Percentiles rank a stretch among this genome's conserved stretches.
Evolutionary conservation across 306 rosid species (phyloP).

Genomic region (Citrullus amarus): DNA sequence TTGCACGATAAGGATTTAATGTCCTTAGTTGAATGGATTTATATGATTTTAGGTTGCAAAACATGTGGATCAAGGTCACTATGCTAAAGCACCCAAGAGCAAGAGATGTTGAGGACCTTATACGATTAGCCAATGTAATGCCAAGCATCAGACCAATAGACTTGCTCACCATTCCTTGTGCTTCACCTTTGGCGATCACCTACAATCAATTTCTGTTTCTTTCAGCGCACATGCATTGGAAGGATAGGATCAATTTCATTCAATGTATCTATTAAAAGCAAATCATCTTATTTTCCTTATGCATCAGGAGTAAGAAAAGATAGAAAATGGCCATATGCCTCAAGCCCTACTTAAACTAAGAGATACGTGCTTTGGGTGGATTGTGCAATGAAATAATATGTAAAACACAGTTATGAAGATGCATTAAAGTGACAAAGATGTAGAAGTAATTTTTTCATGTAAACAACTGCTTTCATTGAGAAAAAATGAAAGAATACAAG

Average conservation of each 20-base stretch:
- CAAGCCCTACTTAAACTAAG: background rate
- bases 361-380: background rate
- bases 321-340: background rate
- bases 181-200: constrained; percentile 99
- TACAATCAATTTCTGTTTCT: constrained; percentile 14
- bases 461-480: too few relatives aligned
- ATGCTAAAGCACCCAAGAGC: constrained; percentile 65
- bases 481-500: too few relatives aligned
- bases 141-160: constrained; percentile 73
- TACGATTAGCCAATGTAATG: constrained; percentile 64
- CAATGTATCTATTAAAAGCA: background rate
- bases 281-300: background rate
- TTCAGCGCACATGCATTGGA: background rate
- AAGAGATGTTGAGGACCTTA: constrained; percentile 67
- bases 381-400: background rate
- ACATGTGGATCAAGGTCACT: constrained; percentile 83
- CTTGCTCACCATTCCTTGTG: constrained; percentile 98
- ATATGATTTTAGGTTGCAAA: constrained; percentile 90
- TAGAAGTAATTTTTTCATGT: background rate
- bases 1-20: constrained; percentile 89
- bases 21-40: constrained; percentile 81
- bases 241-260: background rate
- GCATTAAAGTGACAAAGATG: background rate
- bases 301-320: background rate
- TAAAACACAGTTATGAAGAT: background rate